Base-by-base conservation (phyloP, 2,329 filamentous ascomycete species). In the Tolypocladium inflatum region DNA sequence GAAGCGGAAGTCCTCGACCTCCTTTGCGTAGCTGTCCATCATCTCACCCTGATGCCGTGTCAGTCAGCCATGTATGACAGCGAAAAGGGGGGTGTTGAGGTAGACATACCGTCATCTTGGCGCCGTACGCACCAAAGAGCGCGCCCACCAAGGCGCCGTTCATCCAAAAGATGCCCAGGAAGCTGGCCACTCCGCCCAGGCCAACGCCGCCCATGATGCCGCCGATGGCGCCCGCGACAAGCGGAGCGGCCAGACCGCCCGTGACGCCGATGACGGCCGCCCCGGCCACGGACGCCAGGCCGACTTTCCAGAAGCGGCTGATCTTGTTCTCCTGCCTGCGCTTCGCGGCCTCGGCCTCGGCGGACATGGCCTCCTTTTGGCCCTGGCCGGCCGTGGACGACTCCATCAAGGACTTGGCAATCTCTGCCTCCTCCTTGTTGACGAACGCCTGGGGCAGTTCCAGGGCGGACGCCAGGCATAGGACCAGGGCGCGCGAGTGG, bases 231-330 rank as follows among this genome's bases (percentile, higher is more conserved):
- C 91, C 91, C 4, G 92, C 92, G 17, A 96, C 87, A 0, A 96
- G 78, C 0, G 92, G 92, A 0, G 92, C 91, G 1, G 92, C 92
- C n/a, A 96, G 78, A 2, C 92, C 92, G 21, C 92, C 92, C 0
- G 91, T 96, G 4, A 97, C 83, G 7, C 92, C 92, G n/a, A 97
- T 92, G 1, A 96, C 77, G 0, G 89, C 90, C 1, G 93, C 93
- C 13, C 93, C 93, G 0, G 90, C 91, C 0, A 95, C 90, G 10
- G 89, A 90, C 0, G 92, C 93, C 33, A 97, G 78, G 0, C 92
- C 91, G 23, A 97, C 91, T 70, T 96, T 97, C 90, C 90, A 96
- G 70, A 88, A 88, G 10, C 91, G 79, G 23, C 83, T 79, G 10
- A 81, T 74, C 63, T 89, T 84, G 57, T 88, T 89, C 59, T 89